Conservation (phyloP, 208 protist species). For the Jaenimonas drosophilae region DNA sequence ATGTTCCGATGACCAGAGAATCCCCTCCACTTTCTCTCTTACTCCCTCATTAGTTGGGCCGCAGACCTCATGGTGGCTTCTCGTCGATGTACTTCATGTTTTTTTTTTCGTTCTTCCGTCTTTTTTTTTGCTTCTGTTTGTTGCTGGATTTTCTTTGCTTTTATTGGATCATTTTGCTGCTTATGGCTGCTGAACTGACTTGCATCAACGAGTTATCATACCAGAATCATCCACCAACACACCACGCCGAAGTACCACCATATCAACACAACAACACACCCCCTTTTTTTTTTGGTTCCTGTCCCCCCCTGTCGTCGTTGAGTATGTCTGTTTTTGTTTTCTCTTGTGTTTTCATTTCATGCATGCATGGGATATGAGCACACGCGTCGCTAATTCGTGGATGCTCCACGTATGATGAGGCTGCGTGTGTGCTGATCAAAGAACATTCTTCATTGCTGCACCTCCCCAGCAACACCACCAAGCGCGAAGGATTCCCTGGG, state of each 20-base stretch:
- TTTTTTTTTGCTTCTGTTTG: slow-evolving; percentile 3
- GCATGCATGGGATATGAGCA: too few species aligned
- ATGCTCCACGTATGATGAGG: too few species aligned
- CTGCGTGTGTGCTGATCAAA: too few species aligned
- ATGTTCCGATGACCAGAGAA: not conserved
- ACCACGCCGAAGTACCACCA: too few species aligned
- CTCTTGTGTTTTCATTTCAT: slow-evolving; percentile 1
- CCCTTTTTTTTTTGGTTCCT: slow-evolving; percentile 3
- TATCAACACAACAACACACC: too few species aligned
- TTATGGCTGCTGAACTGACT: too few species aligned
- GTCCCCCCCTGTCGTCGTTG: not conserved
- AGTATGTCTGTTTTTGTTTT: not conserved
- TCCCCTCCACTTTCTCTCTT: slow-evolving; percentile 1
- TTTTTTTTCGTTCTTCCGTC: not conserved
- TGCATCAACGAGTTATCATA: too few species aligned
- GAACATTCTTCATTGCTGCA: too few species aligned
- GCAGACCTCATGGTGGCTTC: not conserved
- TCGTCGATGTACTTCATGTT: not conserved
- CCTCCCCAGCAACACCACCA: too few species aligned
- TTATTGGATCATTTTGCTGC: not conserved
- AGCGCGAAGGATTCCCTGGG: too few species aligned
- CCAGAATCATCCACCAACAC: too few species aligned
- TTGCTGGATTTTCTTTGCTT: slow-evolving; percentile 2
- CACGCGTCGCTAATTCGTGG: too few species aligned
- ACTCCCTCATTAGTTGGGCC: slow-evolving; percentile 2